Conservation (phyloP, 805 yeast genomes). For the Cyberlindnera americana region DNA sequence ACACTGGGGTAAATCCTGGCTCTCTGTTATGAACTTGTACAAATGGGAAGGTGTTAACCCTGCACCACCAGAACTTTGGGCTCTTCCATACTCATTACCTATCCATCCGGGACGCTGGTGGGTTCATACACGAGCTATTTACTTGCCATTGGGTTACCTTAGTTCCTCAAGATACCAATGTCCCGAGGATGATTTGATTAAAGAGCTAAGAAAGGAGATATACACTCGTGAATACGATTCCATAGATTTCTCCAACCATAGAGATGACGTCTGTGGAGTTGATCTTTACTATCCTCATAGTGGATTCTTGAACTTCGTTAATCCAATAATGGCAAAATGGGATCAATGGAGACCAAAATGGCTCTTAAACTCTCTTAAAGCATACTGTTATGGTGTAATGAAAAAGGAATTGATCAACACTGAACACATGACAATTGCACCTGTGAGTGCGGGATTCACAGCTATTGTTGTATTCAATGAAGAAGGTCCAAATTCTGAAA, state of each 20-base stretch:
- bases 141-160: slow-evolving; percentile 80
- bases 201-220: slow-evolving; percentile 73
- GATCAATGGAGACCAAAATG: slow-evolving; percentile 76
- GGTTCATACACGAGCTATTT: slow-evolving; percentile 96
- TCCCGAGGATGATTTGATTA: slow-evolving; percentile 58
- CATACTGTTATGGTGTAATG: slow-evolving; percentile 57
- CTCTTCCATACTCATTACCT: slow-evolving; percentile 75
- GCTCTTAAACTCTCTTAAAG: slow-evolving; percentile 51
- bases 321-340: slow-evolving; percentile 56
- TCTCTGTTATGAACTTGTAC: slow-evolving; percentile 74
- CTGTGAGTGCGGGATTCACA: slow-evolving; percentile 85
- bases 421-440: slow-evolving; percentile 83
- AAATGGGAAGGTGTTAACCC: slow-evolving; percentile 98
- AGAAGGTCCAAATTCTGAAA: slow-evolving; percentile 65
- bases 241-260: slow-evolving; percentile 65
- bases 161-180: slow-evolving; percentile 54
- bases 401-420: slow-evolving; percentile 77
- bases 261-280: slow-evolving; percentile 86
- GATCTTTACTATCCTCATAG: slow-evolving; percentile 96
- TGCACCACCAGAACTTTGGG: slow-evolving; percentile 94
- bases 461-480: slow-evolving; percentile 65
- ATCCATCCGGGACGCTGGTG: slow-evolving; percentile 97
- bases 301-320: slow-evolving; percentile 54
- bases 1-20: slow-evolving; percentile 97
- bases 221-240: slow-evolving; percentile 59